Evolutionary conservation across 257 asterid species (phyloP), one percentile per base, ranked within the genome.

Genomic region (Capsicum baccatum): DNA sequence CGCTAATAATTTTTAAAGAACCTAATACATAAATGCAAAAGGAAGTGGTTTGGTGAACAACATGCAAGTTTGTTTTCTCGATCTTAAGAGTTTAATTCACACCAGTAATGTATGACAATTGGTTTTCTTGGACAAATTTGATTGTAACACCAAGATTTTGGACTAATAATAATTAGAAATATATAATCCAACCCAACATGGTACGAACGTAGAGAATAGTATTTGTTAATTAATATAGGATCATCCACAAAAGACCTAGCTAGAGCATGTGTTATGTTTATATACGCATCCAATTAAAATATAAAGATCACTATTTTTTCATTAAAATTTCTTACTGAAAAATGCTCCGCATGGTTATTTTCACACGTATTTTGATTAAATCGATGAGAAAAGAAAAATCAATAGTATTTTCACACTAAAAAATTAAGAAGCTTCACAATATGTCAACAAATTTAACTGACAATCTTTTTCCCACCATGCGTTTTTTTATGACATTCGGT

Each of bases 11-110:
- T 3, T 39, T 39, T 44, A 44, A 35, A 6, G 35, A 67, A 1
- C 50, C 8, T 37, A 37, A 39, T 16, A 68, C 14, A 8, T 39
- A 42, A 69, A 69, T 69, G 55, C 1, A 69, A 68, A 16, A 2
- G 78, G 14, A 8, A 69, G 78, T 39, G 78, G 55, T 69, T 69
- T 15, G 55, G 15, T 69, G 76, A 68, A 68, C 76, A 37, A 68
- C 58, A 12, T 54, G 16, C 37, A 68, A 13, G 76, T 7, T 68
- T 68, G 52, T 37, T 13, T 66, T 67, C 44, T 67, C 42, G 74
- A 67, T 48, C 50, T 0, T 33, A 5, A 5, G 74, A 67, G 50
- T 67, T 35, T 67, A 67, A 37, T 37, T 68, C 26, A 68, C 52
- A 37, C 76, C 13, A 68, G 3, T 69, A 69, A 69, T 69, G 33